phyloP scores from a whole-genome alignment of 176 grass and related monocot species.

The Lolium multiflorum region DNA sequence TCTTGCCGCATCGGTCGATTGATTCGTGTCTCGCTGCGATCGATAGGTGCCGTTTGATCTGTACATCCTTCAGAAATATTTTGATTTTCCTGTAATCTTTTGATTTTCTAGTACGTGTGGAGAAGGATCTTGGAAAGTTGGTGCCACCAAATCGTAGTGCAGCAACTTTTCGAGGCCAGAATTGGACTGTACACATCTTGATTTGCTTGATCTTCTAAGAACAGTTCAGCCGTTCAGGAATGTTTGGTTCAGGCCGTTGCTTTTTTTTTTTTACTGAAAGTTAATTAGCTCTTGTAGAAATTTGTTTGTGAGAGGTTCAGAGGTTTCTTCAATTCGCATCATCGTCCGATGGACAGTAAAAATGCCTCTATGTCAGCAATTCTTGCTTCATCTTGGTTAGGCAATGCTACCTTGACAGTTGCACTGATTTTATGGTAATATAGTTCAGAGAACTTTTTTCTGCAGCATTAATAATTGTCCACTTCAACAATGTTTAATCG shows the following conservation, averaged over 20 bases:
- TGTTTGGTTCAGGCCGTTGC: no score
- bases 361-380: not conserved
- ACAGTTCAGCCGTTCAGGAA: no score
- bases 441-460: not conserved
- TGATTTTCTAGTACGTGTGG: no score
- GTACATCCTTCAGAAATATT: no score
- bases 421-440: not conserved
- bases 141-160: no score
- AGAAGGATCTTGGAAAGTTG: no score
- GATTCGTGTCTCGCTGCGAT: constrained; percentile 6
- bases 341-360: not conserved
- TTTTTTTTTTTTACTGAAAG: no score
- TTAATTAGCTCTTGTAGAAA: not conserved
- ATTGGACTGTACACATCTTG: no score
- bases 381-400: not conserved
- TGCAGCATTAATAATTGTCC: not conserved
- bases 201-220: no score
- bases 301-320: not conserved
- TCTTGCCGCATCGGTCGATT: not conserved
- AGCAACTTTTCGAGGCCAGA: no score
- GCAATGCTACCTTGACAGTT: not conserved
- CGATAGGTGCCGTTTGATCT: not conserved
- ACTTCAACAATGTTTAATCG: not conserved
- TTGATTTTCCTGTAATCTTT: no score
- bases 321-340: not conserved